Base-by-base conservation (phyloP, 345 rosid species). In the Hibiscus tridactylites region DNA sequence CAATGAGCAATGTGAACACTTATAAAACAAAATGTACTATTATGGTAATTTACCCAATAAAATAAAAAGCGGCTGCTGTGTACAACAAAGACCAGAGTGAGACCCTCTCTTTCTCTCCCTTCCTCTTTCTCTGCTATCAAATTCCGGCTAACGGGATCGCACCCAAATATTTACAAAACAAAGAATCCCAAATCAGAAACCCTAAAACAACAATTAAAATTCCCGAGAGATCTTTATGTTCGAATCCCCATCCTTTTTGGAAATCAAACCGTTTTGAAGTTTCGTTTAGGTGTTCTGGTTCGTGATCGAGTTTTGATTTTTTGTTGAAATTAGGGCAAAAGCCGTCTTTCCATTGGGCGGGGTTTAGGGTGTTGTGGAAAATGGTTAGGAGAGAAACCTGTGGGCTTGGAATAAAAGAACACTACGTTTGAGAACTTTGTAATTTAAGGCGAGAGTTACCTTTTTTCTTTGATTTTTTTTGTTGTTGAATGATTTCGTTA, bases 71-170 rank as follows among this genome's bases (percentile, higher is more conserved):
- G 87, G 87, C 87, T 79, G 86, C 73, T 79, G 56, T 73, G 49
- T 21, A 72, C 84, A 73, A 79, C 83, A 71, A 42, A 86, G 79
- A 78, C 82, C 82, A 79, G 78, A 73, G 84, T 68, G 78, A 62
- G 71, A 64, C 73, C 16, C 63, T 78, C 77, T 64, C 58, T 60
- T 60, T 68, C 62, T 77, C 37, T 57, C 67, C 67, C 78, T 76
- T 5, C 31, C 9, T 56, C 50, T 59, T 37, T 21, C 54, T 59
- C 29, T 71, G 82, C 79, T 74, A 72, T 69, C 80, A 71, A 80
- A 78, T 85, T 75, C 79, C 77, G 74, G 83, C 80, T 77, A 78
- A 56, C 63, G 87, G 72, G 87, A 84, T 82, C 87, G 83, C 73
- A 79, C 72, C 75, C 17, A 50, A 37, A 63, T 47, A 67, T 6